These are phyloP conservation scores for Colletotrichum limetticola DNA, from an alignment of 2,329 filamentous ascomycete genomes.

Conservation along the genomic window DNA sequence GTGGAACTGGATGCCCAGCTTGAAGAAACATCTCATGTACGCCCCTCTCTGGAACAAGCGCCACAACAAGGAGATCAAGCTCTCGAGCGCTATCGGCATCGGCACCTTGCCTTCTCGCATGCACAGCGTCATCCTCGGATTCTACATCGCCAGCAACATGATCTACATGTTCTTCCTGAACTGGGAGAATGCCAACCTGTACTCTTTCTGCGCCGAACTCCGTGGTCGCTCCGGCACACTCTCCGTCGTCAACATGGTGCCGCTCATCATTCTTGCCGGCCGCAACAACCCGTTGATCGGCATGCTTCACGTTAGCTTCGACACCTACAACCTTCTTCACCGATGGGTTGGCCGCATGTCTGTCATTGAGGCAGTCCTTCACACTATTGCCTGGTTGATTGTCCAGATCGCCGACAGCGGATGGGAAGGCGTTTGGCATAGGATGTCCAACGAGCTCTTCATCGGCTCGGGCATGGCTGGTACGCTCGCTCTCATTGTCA, in stretches of 20 bases:
- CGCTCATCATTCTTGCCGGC: conserved; percentile 86
- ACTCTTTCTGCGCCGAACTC: conserved; percentile 80
- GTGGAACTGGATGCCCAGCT: conserved; percentile 68
- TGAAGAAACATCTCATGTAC: conserved; percentile 72
- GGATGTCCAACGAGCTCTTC: conserved; percentile 69
- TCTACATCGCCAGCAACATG: conserved; percentile 70
- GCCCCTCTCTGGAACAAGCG: conserved; percentile 73
- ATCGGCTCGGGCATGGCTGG: conserved; percentile 73
- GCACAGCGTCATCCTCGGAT: conserved; percentile 65
- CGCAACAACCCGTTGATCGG: conserved; percentile 93
- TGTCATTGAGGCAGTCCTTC: conserved; percentile 73
- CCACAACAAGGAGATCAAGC: conserved; percentile 73
- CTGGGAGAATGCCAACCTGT: conserved; percentile 67
- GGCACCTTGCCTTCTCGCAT: conserved; percentile 74
- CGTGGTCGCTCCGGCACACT: conserved; percentile 86
- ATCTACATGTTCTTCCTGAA: conserved; percentile 71
- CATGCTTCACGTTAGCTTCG: conserved; percentile 88
- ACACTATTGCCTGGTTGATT: conserved; percentile 79
- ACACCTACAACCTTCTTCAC: conserved; percentile 85
- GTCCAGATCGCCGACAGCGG: conserved; percentile 76
- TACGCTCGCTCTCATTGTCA: conserved; percentile 68
- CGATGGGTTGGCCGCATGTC: conserved; percentile 83
- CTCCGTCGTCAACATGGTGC: conserved; percentile 90
- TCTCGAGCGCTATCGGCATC: conserved; percentile 69
- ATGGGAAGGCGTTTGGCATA: conserved; percentile 65